These are phyloP conservation scores for Rosa multiflora DNA, from an alignment of 306 rosid genomes.

Conservation along the genomic window DNA sequence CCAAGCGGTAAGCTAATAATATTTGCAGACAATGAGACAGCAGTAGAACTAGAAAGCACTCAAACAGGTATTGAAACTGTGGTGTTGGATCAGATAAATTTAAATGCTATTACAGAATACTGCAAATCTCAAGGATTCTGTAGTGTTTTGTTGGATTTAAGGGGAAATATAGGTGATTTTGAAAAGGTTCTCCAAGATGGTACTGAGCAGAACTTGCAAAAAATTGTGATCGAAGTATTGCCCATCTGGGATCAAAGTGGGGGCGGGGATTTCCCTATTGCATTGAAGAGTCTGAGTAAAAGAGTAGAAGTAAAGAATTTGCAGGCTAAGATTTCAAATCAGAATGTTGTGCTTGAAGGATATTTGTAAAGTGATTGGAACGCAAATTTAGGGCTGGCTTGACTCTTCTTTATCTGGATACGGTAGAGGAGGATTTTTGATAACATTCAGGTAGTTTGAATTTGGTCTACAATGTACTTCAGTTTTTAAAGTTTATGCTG, in stretches of 20 bases:
- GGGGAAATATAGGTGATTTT: conserved; percentile 42
- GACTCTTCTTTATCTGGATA: background rate
- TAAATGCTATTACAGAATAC: conserved; percentile 58
- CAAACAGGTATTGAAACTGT: conserved; percentile 54
- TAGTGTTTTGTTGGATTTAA: conserved; percentile 67
- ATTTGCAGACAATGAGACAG: conserved; percentile 38
- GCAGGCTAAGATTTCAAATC: conserved; percentile 41
- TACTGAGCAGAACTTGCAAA: conserved; percentile 51
- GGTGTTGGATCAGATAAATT: conserved; percentile 50
- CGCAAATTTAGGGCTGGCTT: background rate
- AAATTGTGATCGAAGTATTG: conserved; percentile 66
- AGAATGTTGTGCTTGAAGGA: conserved; percentile 61
- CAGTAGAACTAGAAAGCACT: conserved; percentile 21
- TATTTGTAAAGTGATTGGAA: conserved; percentile 31
- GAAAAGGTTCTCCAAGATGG: conserved; percentile 69
- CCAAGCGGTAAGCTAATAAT: conserved; percentile 37
- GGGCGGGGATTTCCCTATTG: conserved; percentile 27
- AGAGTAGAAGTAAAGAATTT: conserved; percentile 45
- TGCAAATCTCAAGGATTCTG: conserved; percentile 68
- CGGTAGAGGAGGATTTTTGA: background rate
- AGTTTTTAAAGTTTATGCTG: background rate
- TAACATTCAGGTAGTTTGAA: background rate
- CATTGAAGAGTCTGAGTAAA: conserved; percentile 36
- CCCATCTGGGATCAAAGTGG: conserved; percentile 58
- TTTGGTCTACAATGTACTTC: background rate